Evolutionary conservation across 768 basidiomycete genomes (phyloP).

Genomic region (Heimioporus sp.): DNA sequence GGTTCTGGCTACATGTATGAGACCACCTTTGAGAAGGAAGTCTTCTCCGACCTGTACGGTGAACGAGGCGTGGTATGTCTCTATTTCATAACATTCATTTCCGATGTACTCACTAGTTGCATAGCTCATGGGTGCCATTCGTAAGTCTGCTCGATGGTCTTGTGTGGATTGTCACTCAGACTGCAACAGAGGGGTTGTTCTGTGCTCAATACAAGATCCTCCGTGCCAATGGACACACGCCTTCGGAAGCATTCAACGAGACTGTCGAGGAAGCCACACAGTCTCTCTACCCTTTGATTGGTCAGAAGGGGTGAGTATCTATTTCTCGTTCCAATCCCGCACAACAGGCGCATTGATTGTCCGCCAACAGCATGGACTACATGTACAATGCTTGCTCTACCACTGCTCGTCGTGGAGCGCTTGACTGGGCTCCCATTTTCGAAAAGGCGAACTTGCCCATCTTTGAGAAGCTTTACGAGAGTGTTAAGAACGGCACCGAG

Average conservation of each 20-base stretch:
- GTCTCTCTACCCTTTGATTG: slow-evolving; percentile 95
- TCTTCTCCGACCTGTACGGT: slow-evolving; percentile 98
- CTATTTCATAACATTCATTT: background rate
- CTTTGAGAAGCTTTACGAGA: slow-evolving; percentile 93
- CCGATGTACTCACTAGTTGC: slow-evolving; percentile 5
- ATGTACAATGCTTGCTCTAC: slow-evolving; percentile 99
- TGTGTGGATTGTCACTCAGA: slow-evolving; percentile 3
- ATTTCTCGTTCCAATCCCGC: background rate
- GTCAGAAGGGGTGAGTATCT: slow-evolving; percentile 75
- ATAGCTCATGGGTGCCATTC: slow-evolving; percentile 96
- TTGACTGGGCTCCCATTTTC: slow-evolving; percentile 98
- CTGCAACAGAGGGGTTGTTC: slow-evolving; percentile 85
- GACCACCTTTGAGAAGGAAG: slow-evolving; percentile 99
- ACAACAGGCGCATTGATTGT: background rate
- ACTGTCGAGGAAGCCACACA: slow-evolving; percentile 99
- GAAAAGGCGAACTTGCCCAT: slow-evolving; percentile 93
- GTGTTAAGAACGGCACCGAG: slow-evolving; percentile 93
- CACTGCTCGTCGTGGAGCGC: slow-evolving; percentile 96
- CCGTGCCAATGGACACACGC: slow-evolving; percentile 92
- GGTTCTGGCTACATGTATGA: slow-evolving; percentile 99
- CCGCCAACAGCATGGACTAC: slow-evolving; percentile 82
- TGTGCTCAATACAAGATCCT: slow-evolving; percentile 98
- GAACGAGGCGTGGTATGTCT: slow-evolving; percentile 96
- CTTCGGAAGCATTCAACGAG: slow-evolving; percentile 99
- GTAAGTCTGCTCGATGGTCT: slow-evolving; percentile 42